These are phyloP conservation scores for Aspergillus bombycis DNA, from an alignment of 2,329 filamentous ascomycete genomes.

Conservation along the genomic window DNA sequence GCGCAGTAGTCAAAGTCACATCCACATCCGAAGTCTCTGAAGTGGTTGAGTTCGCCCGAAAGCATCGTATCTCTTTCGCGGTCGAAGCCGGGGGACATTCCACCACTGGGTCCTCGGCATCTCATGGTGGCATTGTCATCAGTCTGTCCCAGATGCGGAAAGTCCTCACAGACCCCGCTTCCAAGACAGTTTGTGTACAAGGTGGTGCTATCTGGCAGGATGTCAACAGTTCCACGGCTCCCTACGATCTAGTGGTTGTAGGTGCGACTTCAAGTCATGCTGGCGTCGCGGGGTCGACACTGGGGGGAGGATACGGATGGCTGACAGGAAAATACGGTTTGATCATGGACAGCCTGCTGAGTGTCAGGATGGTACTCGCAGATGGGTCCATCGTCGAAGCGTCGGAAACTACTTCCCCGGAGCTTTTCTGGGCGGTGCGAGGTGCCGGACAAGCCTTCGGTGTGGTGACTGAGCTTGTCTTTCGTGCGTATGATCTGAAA, in stretches of 20 bases:
- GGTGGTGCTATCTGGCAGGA: conserved; percentile 60
- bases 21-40: conserved; percentile 11
- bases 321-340: conserved; percentile 58
- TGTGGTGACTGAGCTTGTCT: conserved; percentile 46
- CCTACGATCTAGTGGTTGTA: conserved; percentile 58
- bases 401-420: conserved; percentile 47
- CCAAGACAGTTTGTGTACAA: conserved; percentile 52
- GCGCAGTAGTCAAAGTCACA: conserved; percentile 18
- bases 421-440: conserved; percentile 52
- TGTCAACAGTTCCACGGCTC: conserved; percentile 55
- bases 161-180: conserved; percentile 52
- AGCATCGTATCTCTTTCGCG: conserved; percentile 53
- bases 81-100: conserved; percentile 62
- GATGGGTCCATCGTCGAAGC: conserved; percentile 39
- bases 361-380: conserved; percentile 40
- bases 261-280: conserved; percentile 64
- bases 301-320: conserved; percentile 61
- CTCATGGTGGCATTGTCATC: conserved; percentile 58
- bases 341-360: conserved; percentile 51
- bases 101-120: conserved; percentile 55
- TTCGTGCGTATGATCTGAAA: conserved; percentile 10
- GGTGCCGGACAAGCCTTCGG: conserved; percentile 49
- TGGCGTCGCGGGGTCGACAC: conserved; percentile 60
- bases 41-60: conserved; percentile 49
- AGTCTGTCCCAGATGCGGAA: conserved; percentile 56